Evolutionary conservation across 2,329 filamentous ascomycete species (phyloP).

Genomic region (Nannizziopsis barbatae): DNA sequence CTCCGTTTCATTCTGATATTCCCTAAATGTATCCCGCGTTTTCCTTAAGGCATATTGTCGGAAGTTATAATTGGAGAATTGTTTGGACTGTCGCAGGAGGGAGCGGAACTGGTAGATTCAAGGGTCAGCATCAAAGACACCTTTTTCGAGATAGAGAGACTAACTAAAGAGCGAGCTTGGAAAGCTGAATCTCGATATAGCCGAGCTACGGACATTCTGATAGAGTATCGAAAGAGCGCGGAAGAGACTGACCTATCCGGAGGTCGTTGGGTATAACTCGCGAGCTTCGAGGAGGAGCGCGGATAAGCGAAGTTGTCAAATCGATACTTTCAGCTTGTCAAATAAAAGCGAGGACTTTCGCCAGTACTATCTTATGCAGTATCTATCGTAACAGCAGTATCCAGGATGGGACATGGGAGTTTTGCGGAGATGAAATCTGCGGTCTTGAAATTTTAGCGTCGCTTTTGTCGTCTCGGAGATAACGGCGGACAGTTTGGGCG

Average conservation of each 20-base stretch:
- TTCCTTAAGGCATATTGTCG: constrained; percentile 88
- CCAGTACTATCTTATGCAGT: constrained; percentile 16
- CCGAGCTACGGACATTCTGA: constrained; percentile 35
- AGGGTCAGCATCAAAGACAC: neutral
- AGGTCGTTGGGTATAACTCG: too few relatives aligned
- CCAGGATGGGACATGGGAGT: constrained; percentile 15
- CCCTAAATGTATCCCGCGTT: constrained; percentile 81
- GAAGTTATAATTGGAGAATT: constrained; percentile 95
- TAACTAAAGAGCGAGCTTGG: constrained; percentile 39
- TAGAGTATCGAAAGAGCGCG: neutral
- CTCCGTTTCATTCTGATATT: constrained; percentile 63
- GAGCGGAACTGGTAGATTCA: constrained; percentile 63
- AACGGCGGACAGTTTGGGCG: constrained; percentile 3
- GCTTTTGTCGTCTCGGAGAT: constrained; percentile 12
- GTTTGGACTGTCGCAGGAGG: constrained; percentile 69
- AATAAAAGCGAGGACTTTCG: neutral
- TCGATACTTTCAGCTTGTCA: neutral
- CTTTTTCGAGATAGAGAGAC: constrained; percentile 11
- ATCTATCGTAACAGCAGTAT: constrained; percentile 20
- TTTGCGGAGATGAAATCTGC: neutral
- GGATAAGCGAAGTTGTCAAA: neutral
- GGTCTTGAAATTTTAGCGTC: neutral
- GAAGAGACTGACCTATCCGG: neutral
- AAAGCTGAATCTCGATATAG: constrained; percentile 35
- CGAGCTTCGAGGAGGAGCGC: neutral